These are phyloP conservation scores for Naegleria fowleri DNA, from an alignment of 208 protist species.

Conservation along the genomic window DNA sequence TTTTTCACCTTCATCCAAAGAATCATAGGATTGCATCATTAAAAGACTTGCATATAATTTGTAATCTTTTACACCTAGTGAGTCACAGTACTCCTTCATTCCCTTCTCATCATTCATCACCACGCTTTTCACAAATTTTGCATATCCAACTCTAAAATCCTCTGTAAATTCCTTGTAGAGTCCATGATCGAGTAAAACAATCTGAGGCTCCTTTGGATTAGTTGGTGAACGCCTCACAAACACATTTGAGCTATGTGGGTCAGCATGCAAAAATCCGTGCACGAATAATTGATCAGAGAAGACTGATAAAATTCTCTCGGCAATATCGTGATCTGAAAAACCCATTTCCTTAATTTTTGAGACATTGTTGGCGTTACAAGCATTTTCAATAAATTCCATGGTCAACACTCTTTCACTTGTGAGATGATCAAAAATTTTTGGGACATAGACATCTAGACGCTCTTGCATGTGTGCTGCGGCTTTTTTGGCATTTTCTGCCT, in stretches of 20 bases:
- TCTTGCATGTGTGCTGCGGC: not conserved
- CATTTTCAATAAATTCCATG: slow-evolving; percentile 57
- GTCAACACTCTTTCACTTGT: slow-evolving; percentile 49
- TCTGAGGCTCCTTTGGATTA: slow-evolving; percentile 24
- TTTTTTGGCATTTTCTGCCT: slow-evolving; percentile 27
- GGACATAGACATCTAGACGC: not conserved
- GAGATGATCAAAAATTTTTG: slow-evolving; percentile 34
- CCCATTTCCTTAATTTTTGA: slow-evolving; percentile 10
- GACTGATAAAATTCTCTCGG: not conserved
- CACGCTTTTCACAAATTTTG: not conserved
- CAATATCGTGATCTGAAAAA: not conserved
- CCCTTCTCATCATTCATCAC: not conserved
- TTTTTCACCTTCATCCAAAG: not conserved
- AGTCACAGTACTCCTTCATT: not conserved
- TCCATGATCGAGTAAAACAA: slow-evolving; percentile 62
- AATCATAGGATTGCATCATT: not conserved
- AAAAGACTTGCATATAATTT: not conserved
- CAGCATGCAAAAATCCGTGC: slow-evolving; percentile 50
- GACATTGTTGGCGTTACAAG: slow-evolving; percentile 30
- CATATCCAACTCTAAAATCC: slow-evolving; percentile 14
- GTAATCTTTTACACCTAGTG: not conserved
- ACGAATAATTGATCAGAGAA: slow-evolving; percentile 51
- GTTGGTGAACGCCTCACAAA: slow-evolving; percentile 8
- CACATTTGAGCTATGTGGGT: slow-evolving; percentile 48
- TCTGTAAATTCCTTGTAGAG: slow-evolving; percentile 54